Evolutionary conservation across 208 protist genomes (phyloP), one percentile per base, ranked within the genome.

Genomic region (Leptomonas seymouri): DNA sequence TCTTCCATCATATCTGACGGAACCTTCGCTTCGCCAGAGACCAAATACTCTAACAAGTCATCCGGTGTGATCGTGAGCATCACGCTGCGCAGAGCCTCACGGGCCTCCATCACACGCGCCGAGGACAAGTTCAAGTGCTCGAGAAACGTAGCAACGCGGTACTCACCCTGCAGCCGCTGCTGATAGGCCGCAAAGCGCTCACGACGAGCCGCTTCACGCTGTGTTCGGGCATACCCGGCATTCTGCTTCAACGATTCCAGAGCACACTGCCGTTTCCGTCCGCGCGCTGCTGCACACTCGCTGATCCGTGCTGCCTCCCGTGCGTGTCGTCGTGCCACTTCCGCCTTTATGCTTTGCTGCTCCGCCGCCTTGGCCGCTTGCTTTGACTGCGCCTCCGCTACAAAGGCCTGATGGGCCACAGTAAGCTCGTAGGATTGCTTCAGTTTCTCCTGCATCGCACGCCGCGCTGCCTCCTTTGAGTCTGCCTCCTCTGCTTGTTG

Each of bases 11-110:
- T 90, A 62, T 95, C 90, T 0, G 27, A 21, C 0, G 90, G 90
- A n/a, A 95, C 82, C 46, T 77, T 53, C 3, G 58, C 57, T n/a
- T 67, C 80, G 7, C 90, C 90, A 15, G 85, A 87, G 20, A 95
- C 87, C 12, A 93, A 20, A 60, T 71, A 95, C 76, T 95, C 90
- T 3, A 95, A 75, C 28, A 95, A 65, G 25, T 91, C 85, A 46
- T 95, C 87, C 0, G 82, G 80, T 6, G 84, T 83, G 63, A 95
- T 84, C n/a, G 25, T 65, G 25, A 61, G 65, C 18, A 89, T 18
- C 15, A 82, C 61, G 16, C 69, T 39, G 0, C 64, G 71, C 14
- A 95, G 67, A n/a, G 51, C 69, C 15, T 69, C 45, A 14, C 80
- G 66, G 12, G 85, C 51, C 7, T 66, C 72, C 56, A 90, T 76